Evolutionary conservation across 208 protist species (phyloP), one percentile per base, ranked within the genome.

Genomic region (Porcisia hertigi): DNA sequence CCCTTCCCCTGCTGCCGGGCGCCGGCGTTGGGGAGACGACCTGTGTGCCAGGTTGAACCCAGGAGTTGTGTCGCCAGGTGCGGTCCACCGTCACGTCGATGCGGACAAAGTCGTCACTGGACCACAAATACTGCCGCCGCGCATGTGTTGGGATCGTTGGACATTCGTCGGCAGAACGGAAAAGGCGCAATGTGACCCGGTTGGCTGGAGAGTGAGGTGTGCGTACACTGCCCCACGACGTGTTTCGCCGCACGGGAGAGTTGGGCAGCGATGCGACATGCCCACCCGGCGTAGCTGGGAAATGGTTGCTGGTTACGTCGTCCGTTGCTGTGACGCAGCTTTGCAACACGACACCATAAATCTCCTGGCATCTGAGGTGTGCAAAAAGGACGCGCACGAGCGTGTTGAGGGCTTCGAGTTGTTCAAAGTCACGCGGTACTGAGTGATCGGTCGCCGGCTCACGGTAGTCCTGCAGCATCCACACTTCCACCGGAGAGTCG

Each of bases 401-500:
- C 25, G 73, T 79, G 75, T 89, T 84, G 60, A 89, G 77, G 66
- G 74, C 66, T 63, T 82, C 82, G 41, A 87, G 73, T 60, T 89
- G 79, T 41, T 89, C 80, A 69, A 78, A 77, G 57, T 76, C 74
- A 39, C 62, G 83, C 18, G 78, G 76, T 2, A 87, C 70, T n/a
- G 81, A 86, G 76, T 84, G 69, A n/a, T 85, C 74, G 6, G 80
- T 87, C 55, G 65, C 62, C 8, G 74, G 72, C 11, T 89, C 79
- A 52, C 85, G 85, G 67, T 83, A 90, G 73, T 88, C 84, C 73
- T 84, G 75, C 45, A 90, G 64, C 52, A 73, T 82, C 84, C 86
- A 90, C 69, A 83, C 76, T 58, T 90, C 83, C 23, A 86, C 81
- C 1, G 77, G 73, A 11, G 80, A 67, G 55, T 78, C 43, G 65